Evolutionary conservation across 1,139 yeast species (phyloP).

Genomic region (Lodderomyces margitis): DNA sequence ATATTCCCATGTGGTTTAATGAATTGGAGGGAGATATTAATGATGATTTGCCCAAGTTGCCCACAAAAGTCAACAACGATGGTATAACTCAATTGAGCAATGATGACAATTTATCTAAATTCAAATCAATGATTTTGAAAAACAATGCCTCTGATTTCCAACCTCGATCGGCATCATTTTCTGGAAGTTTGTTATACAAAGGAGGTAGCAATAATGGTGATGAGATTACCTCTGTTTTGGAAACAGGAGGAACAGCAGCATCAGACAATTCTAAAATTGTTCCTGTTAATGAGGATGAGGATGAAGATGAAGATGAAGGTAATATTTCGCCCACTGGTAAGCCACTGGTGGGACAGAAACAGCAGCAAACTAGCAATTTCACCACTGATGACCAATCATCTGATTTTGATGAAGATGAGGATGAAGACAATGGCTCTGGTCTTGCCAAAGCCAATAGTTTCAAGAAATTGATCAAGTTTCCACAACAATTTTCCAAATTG

Average conservation of each 20-base stretch:
- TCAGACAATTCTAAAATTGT: constrained; percentile 12
- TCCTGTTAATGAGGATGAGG: constrained; percentile 13
- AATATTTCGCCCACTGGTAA: constrained; percentile 10
- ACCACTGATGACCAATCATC: constrained; percentile 17
- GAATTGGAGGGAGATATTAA: constrained; percentile 71
- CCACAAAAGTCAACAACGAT: constrained; percentile 12
- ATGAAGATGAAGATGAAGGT: constrained; percentile 1
- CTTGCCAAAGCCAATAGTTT: constrained; percentile 23
- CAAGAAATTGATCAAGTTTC: constrained; percentile 26
- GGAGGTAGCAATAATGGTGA: constrained; percentile 9
- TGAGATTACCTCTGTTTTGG: background rate
- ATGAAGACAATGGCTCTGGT: constrained; percentile 41
- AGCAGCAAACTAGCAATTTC: constrained; percentile 3
- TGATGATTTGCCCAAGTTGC: constrained; percentile 24
- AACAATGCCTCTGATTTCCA: constrained; percentile 30
- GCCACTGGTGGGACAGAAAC: constrained; percentile 1
- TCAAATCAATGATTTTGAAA: constrained; percentile 41
- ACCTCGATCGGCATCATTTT: constrained; percentile 41
- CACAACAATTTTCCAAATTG: constrained; percentile 36
- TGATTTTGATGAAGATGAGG: constrained; percentile 37
- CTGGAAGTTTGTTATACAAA: constrained; percentile 32
- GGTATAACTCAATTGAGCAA: constrained; percentile 23
- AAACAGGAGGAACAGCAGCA: constrained; percentile 3
- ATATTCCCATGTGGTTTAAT: constrained; percentile 92
- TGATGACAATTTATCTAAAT: constrained; percentile 46